Evolutionary conservation across 495 filamentous ascomycete genomes (phyloP).

Genomic region (Trichoderma orchidacearum): DNA sequence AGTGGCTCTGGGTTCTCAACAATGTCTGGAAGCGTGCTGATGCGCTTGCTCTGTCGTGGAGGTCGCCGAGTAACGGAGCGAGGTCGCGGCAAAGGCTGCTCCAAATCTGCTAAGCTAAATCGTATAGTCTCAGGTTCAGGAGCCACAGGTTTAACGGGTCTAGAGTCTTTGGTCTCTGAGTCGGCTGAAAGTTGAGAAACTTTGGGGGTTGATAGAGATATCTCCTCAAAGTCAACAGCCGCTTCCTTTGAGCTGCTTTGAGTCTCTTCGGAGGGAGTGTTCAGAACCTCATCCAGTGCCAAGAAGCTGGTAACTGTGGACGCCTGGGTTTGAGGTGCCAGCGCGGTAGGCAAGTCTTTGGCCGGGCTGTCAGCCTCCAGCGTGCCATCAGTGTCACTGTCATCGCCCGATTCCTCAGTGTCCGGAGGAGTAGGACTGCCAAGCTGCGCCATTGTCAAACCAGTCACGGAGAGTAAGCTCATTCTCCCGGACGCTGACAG

Average conservation of each 20-base stretch:
- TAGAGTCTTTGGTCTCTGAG: not conserved
- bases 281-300: not conserved
- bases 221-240: not conserved
- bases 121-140: conserved; percentile 3
- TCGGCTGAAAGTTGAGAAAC: not conserved
- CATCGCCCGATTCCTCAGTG: conserved; percentile 22
- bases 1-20: conserved; percentile 39
- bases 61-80: conserved; percentile 30
- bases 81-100: conserved; percentile 7
- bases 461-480: not conserved
- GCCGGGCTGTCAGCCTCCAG: not conserved
- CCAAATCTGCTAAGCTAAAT: not conserved
- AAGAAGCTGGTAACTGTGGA: not conserved
- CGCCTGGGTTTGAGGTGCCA: not conserved
- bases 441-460: conserved; percentile 23
- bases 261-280: not conserved
- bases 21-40: conserved; percentile 41
- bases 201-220: not conserved
- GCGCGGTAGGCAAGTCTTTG: not conserved
- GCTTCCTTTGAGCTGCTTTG: not conserved
- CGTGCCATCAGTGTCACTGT: conserved; percentile 3
- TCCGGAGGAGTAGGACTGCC: conserved; percentile 38
- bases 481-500: not conserved
- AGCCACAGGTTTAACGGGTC: not conserved
- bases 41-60: conserved; percentile 33